phyloP scores from a whole-genome alignment of 352 stramenopile species.

The Globisporangium barbulae region DNA sequence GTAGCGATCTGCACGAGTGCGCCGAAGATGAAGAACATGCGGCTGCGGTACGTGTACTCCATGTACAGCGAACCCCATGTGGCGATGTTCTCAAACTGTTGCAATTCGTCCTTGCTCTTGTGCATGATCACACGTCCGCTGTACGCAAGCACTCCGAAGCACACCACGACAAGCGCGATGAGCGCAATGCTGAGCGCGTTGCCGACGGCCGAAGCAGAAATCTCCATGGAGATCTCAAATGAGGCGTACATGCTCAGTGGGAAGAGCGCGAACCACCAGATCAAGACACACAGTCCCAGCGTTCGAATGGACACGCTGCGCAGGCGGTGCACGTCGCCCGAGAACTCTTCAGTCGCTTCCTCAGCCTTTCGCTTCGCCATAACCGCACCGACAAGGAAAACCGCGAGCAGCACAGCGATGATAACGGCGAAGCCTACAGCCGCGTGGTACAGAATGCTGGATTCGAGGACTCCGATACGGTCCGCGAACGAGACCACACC shows the following conservation, averaged over 20 bases:
- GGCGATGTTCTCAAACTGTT: conserved; percentile 51
- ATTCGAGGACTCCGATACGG: conserved; percentile 47
- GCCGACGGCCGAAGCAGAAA: conserved; percentile 25
- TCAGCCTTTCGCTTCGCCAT: conserved; percentile 53
- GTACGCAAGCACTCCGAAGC: conserved; percentile 41
- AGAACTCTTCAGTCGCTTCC: conserved; percentile 41
- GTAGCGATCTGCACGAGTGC: conserved; percentile 49
- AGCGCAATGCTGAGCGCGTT: conserved; percentile 38
- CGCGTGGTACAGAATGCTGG: conserved; percentile 21
- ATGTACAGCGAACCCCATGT: conserved; percentile 61
- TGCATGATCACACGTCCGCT: conserved; percentile 50
- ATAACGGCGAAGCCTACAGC: conserved; percentile 42
- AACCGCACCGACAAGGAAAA: conserved; percentile 47
- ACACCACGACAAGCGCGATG: conserved; percentile 39
- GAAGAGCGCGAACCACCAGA: conserved; percentile 63
- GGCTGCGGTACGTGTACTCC: conserved; percentile 50
- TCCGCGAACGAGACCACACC: conserved; percentile 57
- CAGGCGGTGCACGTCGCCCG: conserved; percentile 39
- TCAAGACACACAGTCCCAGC: conserved; percentile 54
- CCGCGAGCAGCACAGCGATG: conserved; percentile 41
- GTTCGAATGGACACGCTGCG: conserved; percentile 49
- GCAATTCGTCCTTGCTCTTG: conserved; percentile 52
- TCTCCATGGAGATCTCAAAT: conserved; percentile 73
- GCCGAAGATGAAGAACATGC: conserved; percentile 62
- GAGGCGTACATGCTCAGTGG: conserved; percentile 60